Base-by-base conservation (phyloP, 306 rosid species). In the Purshia tridentata region DNA sequence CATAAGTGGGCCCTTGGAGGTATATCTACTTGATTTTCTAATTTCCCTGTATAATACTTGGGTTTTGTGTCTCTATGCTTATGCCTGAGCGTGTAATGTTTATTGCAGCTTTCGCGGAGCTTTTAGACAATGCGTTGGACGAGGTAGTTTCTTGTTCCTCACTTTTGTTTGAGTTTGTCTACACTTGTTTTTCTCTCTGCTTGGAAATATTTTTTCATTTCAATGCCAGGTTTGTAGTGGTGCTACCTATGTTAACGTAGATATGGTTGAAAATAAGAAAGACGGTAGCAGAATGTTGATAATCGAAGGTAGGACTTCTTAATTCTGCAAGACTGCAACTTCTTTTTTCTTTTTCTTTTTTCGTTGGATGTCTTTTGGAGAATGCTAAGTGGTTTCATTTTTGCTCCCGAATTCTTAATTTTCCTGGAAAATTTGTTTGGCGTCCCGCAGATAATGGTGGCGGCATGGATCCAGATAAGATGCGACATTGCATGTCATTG, bases 1-100 rank as follows among this genome's bases (percentile, higher is more conserved):
- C 98, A 94, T 73, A 94, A 94, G 80, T 94, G 99, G 99, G 96
- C 96, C 29, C 99, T 94, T 64, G 99, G 99, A 91, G 99, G 99
- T 91, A 85, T 60, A 14, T 65, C 16, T 29, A 4, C 37, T 14
- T 46, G 54, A 53, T 53, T 7, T 14, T 44, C 35, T 29, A 29
- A 29, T 1, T 29, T 29, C 2, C 2, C 58, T 78, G 71, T 48
- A 4, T 69, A 41, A 39, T 20, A 6, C 29, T 64, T 72, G 46
- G 56, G 56, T 78, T 72, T 20, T 79, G 40, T 18, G 18, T 47
- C 47, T 63, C 52, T 20, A 19, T 74, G 73, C 70, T 64, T 55
- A 50, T 57, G 75, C 39, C 47, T 46, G 45, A 19, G 19, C 6
- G 6, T 49, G 37, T 78, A 50, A 68, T 84, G 72, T 80, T 64